Conservation (phyloP, 805 yeast genomes). For the Maudiozyma bulderi region DNA sequence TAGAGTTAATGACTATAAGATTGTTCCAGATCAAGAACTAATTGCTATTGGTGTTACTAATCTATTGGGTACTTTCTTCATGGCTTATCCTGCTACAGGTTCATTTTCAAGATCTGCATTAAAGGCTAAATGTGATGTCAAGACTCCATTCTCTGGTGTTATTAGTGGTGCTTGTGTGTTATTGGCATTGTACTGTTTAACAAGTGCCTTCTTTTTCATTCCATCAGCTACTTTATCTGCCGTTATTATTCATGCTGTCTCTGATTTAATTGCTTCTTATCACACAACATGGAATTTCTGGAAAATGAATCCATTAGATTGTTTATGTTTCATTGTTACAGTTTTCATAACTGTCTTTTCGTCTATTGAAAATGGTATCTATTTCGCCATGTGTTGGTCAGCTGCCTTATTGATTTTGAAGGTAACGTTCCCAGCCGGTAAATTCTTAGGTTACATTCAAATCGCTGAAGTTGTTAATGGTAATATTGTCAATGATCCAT, state of each 20-base stretch:
- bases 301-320: constrained; percentile 66
- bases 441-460: constrained; percentile 69
- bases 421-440: constrained; percentile 71
- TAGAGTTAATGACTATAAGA: constrained; percentile 80
- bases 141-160: constrained; percentile 88
- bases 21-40: constrained; percentile 87
- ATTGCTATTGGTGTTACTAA: constrained; percentile 90
- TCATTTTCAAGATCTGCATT: constrained; percentile 91
- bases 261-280: constrained; percentile 69
- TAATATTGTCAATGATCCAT: constrained; percentile 16
- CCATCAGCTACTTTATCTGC: constrained; percentile 86
- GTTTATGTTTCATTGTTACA: constrained; percentile 60
- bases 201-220: constrained; percentile 76
- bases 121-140: constrained; percentile 90
- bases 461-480: constrained; percentile 68
- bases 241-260: constrained; percentile 86
- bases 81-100: constrained; percentile 93
- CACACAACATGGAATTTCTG: constrained; percentile 60
- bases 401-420: constrained; percentile 64
- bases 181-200: constrained; percentile 75
- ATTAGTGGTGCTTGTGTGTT: constrained; percentile 84
- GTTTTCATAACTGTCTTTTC: constrained; percentile 68
- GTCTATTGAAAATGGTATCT: constrained; percentile 79
- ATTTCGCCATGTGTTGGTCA: constrained; percentile 82
- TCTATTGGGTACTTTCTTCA: constrained; percentile 82